These are phyloP conservation scores for Oenanthe sinensis DNA, from an alignment of 129 eudicot genomes.

Conservation along the genomic window DNA sequence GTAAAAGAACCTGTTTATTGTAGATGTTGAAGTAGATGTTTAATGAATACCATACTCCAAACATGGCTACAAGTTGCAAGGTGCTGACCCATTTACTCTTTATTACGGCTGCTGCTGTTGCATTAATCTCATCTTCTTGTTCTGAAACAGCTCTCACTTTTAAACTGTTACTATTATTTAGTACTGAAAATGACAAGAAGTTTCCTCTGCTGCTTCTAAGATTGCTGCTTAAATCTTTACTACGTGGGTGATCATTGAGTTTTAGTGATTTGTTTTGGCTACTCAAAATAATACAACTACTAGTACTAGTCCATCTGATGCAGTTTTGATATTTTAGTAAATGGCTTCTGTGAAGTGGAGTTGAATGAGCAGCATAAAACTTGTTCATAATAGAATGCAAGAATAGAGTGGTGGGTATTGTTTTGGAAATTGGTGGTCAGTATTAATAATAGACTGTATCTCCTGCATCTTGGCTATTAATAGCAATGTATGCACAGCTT, in stretches of 20 bases:
- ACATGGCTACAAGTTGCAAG: conserved; percentile 69
- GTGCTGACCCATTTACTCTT: conserved; percentile 15
- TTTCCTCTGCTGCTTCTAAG: background rate
- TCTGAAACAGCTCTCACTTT: background rate
- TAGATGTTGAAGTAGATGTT: conserved; percentile 67
- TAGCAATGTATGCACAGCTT: too few species aligned
- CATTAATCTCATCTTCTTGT: background rate
- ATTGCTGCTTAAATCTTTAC: background rate
- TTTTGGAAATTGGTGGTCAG: background rate
- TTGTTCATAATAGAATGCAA: background rate
- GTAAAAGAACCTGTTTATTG: conserved; percentile 70
- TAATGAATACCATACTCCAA: conserved; percentile 55
- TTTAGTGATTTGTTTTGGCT: background rate
- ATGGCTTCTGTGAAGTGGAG: background rate
- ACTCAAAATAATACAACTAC: background rate
- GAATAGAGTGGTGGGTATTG: background rate
- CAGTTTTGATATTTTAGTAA: background rate
- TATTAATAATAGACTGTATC: background rate
- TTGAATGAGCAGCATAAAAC: background rate
- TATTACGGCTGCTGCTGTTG: background rate
- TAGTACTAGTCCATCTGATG: background rate
- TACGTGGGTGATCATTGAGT: background rate
- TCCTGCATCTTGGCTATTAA: background rate
- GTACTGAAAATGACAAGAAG: background rate
- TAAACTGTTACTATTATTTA: background rate